These are phyloP conservation scores for Talaromyces adpressus DNA, from an alignment of 495 filamentous ascomycete species.

Conservation along the genomic window DNA sequence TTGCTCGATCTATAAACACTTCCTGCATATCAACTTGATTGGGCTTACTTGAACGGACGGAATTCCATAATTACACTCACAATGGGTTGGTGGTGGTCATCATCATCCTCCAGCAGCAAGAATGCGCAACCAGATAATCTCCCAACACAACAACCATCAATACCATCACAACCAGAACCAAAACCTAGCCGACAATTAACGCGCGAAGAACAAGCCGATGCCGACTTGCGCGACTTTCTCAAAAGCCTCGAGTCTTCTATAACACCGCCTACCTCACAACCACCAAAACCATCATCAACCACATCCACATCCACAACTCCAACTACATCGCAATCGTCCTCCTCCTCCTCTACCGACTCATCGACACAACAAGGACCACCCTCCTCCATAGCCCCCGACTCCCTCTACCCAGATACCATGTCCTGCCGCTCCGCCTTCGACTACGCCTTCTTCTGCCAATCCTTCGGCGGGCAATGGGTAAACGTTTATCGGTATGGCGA, in stretches of 20 bases:
- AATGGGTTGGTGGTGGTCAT: constrained; percentile 47
- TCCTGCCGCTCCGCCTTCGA: constrained; percentile 90
- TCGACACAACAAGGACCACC: constrained; percentile 1
- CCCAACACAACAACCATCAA: constrained; percentile 8
- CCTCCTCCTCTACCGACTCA: constrained; percentile 5
- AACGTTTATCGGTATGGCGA: constrained; percentile 80
- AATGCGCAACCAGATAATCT: constrained; percentile 8
- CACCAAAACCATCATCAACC: constrained; percentile 14
- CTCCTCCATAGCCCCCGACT: constrained; percentile 45
- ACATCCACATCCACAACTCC: constrained; percentile 13
- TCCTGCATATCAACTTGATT: not conserved
- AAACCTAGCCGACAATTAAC: constrained; percentile 32
- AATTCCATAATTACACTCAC: constrained; percentile 5
- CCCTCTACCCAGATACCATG: constrained; percentile 70
- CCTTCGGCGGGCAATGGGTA: constrained; percentile 79
- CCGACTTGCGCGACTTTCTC: constrained; percentile 55
- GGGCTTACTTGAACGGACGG: not conserved
- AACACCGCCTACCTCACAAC: constrained; percentile 14
- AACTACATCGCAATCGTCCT: constrained; percentile 9
- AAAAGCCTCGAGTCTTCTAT: constrained; percentile 30
- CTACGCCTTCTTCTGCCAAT: constrained; percentile 90
- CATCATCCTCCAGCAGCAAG: constrained; percentile 19
- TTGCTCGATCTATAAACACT: not conserved
- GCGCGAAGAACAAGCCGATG: constrained; percentile 53
- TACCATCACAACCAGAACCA: constrained; percentile 10